These are phyloP conservation scores for Zasmidium citrigriseum DNA, from an alignment of 2,329 filamentous ascomycete species.

Conservation along the genomic window DNA sequence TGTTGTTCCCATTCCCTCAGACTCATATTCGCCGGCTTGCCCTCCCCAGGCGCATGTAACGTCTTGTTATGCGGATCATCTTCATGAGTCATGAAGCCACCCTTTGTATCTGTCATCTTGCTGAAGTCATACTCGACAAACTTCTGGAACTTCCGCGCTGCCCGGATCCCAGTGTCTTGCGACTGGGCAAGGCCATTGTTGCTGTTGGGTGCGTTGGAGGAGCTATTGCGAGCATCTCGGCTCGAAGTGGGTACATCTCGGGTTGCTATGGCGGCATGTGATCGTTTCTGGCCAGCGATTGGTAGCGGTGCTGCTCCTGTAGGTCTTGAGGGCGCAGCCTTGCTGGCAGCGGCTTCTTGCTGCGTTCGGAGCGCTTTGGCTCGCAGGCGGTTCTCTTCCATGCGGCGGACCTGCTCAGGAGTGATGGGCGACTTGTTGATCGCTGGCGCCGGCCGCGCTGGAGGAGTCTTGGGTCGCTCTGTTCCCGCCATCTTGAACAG, in stretches of 20 bases:
- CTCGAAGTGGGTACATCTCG: conserved; percentile 58
- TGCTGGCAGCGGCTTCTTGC: conserved; percentile 60
- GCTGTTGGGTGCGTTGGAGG: conserved; percentile 35
- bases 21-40: conserved; percentile 83
- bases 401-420: conserved; percentile 61
- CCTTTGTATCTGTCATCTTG: conserved; percentile 97
- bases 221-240: conserved; percentile 62
- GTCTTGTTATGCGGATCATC: conserved; percentile 90
- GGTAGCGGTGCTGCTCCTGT: conserved; percentile 28
- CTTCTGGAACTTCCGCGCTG: conserved; percentile 85
- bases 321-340: conserved; percentile 19
- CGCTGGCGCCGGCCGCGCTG: conserved; percentile 41
- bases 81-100: conserved; percentile 85
- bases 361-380: conserved; percentile 84
- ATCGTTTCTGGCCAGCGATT: conserved; percentile 68
- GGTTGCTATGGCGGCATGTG: conserved; percentile 60
- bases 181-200: conserved; percentile 35
- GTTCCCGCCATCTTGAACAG: conserved; percentile 32
- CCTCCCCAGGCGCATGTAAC: conserved; percentile 61
- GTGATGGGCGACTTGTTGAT: conserved; percentile 52
- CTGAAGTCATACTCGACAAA: conserved; percentile 98
- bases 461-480: conserved; percentile 51
- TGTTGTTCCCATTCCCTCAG: conserved; percentile 87
- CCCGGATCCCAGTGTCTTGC: conserved; percentile 61
- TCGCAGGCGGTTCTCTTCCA: conserved; percentile 81